Percentiles rank a stretch among this genome's conserved stretches.
Evolutionary conservation across 2,329 filamentous ascomycete genomes (phyloP).

Genomic region (Exutisphaerella laricina): DNA sequence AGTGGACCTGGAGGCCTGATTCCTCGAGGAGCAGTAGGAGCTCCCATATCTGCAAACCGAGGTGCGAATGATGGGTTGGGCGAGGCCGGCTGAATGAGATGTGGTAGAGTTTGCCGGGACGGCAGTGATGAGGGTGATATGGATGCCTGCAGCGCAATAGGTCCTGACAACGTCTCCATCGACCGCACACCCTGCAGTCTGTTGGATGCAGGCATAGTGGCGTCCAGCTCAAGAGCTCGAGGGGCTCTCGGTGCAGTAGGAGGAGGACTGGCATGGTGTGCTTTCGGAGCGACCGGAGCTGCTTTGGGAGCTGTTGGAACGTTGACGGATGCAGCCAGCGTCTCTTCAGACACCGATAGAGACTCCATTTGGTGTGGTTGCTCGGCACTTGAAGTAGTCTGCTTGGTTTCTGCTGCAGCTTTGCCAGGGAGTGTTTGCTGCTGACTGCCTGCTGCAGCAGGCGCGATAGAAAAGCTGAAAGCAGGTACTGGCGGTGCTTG

Average conservation of each 20-base stretch:
- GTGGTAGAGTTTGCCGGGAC: conserved; percentile 18
- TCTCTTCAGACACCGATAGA: conserved; percentile 13
- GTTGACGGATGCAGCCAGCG: conserved; percentile 19
- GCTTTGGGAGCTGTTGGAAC: conserved; percentile 35
- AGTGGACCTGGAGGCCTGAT: conserved; percentile 21
- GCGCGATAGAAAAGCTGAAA: conserved; percentile 38
- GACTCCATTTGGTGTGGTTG: conserved; percentile 2
- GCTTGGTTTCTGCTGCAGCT: conserved; percentile 16
- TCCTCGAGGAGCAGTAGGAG: conserved; percentile 31
- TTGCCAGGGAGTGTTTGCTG: conserved; percentile 28
- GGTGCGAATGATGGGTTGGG: conserved; percentile 19
- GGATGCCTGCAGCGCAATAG: conserved; percentile 19
- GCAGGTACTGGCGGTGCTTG: conserved; percentile 51
- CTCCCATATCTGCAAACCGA: conserved; percentile 24
- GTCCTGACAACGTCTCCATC: conserved; percentile 25
- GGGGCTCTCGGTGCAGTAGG: conserved; percentile 31
- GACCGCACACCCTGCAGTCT: conserved; percentile 29
- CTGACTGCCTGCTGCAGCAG: conserved; percentile 23
- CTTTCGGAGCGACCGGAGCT: conserved; percentile 37
- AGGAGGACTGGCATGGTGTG: conserved; percentile 25
- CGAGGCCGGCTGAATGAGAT: conserved; percentile 23
- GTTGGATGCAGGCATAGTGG: conserved; percentile 18
- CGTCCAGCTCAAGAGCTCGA: conserved; percentile 27
- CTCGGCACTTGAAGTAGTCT: conserved; percentile 2
- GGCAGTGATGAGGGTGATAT: conserved; percentile 21